Evolutionary conservation across 345 rosid species (phyloP).

Genomic region (Eucalyptus rudis): DNA sequence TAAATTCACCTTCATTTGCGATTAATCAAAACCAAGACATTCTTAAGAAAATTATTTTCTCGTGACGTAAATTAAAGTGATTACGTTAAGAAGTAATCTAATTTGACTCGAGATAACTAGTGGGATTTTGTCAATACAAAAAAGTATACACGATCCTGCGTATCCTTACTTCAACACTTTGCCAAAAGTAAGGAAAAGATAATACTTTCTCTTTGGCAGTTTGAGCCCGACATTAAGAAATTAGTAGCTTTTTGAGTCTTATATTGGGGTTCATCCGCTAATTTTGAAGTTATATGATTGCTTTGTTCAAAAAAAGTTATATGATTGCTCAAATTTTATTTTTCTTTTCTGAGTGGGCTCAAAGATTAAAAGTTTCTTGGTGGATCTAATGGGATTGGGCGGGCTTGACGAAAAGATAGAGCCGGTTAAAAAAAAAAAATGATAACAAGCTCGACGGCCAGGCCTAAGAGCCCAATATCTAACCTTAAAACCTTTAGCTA

Average conservation of each 20-base stretch:
- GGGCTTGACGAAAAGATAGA: neutral
- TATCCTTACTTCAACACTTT: neutral
- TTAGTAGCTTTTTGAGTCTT: neutral
- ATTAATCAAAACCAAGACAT: neutral
- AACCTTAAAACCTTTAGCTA: neutral
- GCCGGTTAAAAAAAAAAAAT: neutral
- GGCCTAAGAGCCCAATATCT: neutral
- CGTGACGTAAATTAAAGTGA: fast-evolving
- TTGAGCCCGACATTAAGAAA: neutral
- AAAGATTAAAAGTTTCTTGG: neutral
- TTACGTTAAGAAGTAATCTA: fast-evolving
- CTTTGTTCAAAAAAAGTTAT: no score
- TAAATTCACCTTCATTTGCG: neutral
- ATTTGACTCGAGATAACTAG: fast-evolving
- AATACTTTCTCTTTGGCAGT: neutral
- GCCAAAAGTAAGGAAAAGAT: neutral
- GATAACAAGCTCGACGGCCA: neutral
- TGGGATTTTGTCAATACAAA: no score
- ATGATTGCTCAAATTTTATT: neutral
- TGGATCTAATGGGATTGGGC: neutral
- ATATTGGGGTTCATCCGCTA: neutral
- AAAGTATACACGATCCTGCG: fast-evolving
- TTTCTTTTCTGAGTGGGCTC: neutral
- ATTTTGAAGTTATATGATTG: neutral
- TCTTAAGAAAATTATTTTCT: neutral